Conservation (phyloP, 805 yeast genomes). For the Suhomyces sp. region DNA sequence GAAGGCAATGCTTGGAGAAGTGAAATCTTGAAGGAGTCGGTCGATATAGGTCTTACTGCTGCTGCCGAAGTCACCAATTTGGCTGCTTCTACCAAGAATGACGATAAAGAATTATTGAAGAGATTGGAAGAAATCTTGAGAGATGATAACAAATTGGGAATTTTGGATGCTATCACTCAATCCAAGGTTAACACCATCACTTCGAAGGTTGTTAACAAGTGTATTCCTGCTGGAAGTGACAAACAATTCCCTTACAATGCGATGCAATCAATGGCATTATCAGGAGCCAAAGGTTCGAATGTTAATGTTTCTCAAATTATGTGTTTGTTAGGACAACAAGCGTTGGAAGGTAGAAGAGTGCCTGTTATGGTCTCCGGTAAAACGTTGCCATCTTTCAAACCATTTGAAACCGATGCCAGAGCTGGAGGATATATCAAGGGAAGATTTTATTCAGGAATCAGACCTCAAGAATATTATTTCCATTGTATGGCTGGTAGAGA, state of each 20-base stretch:
- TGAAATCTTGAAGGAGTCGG: slow-evolving; percentile 74
- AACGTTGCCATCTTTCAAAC: slow-evolving; percentile 93
- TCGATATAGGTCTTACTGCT: slow-evolving; percentile 84
- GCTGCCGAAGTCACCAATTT: slow-evolving; percentile 94
- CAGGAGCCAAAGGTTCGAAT: slow-evolving; percentile 99
- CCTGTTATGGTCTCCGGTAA: slow-evolving; percentile 99
- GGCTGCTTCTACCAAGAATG: slow-evolving; percentile 44
- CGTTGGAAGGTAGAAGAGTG: slow-evolving; percentile 98
- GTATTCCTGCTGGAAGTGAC: slow-evolving; percentile 96
- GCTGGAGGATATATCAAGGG: slow-evolving; percentile 99
- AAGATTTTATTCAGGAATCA: slow-evolving; percentile 95
- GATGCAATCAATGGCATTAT: slow-evolving; percentile 98
- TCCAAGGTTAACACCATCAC: slow-evolving; percentile 90
- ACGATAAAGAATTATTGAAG: slow-evolving; percentile 74
- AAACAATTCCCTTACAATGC: slow-evolving; percentile 93
- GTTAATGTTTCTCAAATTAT: slow-evolving; percentile 98
- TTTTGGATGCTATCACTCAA: slow-evolving; percentile 93
- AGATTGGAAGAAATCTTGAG: slow-evolving; percentile 93
- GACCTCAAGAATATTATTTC: slow-evolving; percentile 98
- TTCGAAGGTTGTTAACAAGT: slow-evolving; percentile 87
- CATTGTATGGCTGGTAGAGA: slow-evolving; percentile 99
- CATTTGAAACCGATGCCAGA: slow-evolving; percentile 94
- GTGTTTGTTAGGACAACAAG: slow-evolving; percentile 99
- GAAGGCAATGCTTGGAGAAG: slow-evolving; percentile 91
- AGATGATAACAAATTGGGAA: slow-evolving; percentile 88